These are phyloP conservation scores for Fremontodendron californicum DNA, from an alignment of 345 rosid genomes.

Conservation along the genomic window DNA sequence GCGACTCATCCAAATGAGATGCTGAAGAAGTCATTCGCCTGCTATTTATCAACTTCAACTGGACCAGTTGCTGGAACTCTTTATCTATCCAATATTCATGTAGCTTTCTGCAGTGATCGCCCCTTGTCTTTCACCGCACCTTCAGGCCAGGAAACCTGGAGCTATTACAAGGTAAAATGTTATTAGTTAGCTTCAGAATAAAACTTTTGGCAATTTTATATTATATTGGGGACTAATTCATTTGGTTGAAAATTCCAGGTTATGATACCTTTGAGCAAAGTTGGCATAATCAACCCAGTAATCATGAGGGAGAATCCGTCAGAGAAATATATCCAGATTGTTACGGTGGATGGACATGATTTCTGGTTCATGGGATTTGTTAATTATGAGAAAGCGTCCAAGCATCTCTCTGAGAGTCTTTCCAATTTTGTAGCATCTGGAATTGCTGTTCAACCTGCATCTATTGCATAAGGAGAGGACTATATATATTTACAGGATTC, in stretches of 20 bases:
- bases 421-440: slow-evolving; percentile 32
- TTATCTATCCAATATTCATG: slow-evolving; percentile 46
- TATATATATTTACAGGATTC: neutral
- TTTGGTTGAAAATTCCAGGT: slow-evolving; percentile 24
- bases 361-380: slow-evolving; percentile 84
- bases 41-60: slow-evolving; percentile 54
- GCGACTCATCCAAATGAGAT: slow-evolving; percentile 37
- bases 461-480: neutral
- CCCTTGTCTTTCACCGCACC: slow-evolving; percentile 52
- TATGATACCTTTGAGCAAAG: slow-evolving; percentile 42
- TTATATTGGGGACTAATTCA: neutral
- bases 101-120: slow-evolving; percentile 63
- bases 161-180: slow-evolving; percentile 48
- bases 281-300: slow-evolving; percentile 39
- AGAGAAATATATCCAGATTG: slow-evolving; percentile 54
- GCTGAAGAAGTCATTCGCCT: slow-evolving; percentile 50
- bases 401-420: slow-evolving; percentile 36
- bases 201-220: neutral
- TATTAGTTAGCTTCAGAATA: neutral
- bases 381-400: slow-evolving; percentile 54
- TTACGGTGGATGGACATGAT: slow-evolving; percentile 54
- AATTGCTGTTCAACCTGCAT: slow-evolving; percentile 20
- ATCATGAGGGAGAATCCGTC: slow-evolving; percentile 41
- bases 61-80: slow-evolving; percentile 65
- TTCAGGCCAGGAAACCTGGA: slow-evolving; percentile 55